Evolutionary conservation across 2,329 filamentous ascomycete species (phyloP).

Genomic region (Aphanoascus verrucosus): DNA sequence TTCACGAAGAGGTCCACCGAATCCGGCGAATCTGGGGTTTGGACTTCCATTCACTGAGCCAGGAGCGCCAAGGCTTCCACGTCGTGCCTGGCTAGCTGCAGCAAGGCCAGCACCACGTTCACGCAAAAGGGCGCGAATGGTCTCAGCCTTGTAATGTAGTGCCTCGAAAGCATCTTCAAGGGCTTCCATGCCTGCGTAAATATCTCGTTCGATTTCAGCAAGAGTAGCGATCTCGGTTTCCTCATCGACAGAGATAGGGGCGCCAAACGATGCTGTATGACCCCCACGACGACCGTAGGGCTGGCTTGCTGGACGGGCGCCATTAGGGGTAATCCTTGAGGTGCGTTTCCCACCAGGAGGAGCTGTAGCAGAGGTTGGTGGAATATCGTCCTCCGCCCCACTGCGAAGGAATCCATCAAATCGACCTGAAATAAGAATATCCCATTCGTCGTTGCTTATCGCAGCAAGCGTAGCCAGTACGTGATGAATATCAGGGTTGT

Average conservation of each 20-base stretch:
- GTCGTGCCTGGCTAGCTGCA: slow-evolving; percentile 36
- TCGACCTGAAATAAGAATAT: slow-evolving; percentile 82
- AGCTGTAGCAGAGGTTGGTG: slow-evolving; percentile 19
- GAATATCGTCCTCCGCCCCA: slow-evolving; percentile 56
- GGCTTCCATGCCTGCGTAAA: slow-evolving; percentile 87
- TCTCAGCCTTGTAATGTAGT: slow-evolving; percentile 75
- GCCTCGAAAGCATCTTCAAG: slow-evolving; percentile 90
- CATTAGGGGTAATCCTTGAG: slow-evolving; percentile 23
- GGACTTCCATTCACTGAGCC: not conserved
- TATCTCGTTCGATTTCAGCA: slow-evolving; percentile 84
- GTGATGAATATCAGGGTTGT: slow-evolving; percentile 70
- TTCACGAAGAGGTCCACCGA: slow-evolving; percentile 13
- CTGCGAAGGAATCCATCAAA: slow-evolving; percentile 96
- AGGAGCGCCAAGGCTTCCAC: slow-evolving; percentile 21
- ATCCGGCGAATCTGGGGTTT: slow-evolving; percentile 3
- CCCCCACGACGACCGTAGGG: slow-evolving; percentile 30
- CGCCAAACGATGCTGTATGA: slow-evolving; percentile 46
- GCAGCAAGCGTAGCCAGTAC: slow-evolving; percentile 77
- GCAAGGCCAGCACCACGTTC: slow-evolving; percentile 70
- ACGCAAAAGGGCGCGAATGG: slow-evolving; percentile 65
- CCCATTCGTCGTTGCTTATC: slow-evolving; percentile 90
- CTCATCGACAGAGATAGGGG: slow-evolving; percentile 79
- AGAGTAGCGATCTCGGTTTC: slow-evolving; percentile 85
- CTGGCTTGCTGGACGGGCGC: slow-evolving; percentile 32
- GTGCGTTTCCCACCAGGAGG: slow-evolving; percentile 26